These are phyloP conservation scores for Suillus variegatus DNA, from an alignment of 768 basidiomycete species.

Conservation along the genomic window DNA sequence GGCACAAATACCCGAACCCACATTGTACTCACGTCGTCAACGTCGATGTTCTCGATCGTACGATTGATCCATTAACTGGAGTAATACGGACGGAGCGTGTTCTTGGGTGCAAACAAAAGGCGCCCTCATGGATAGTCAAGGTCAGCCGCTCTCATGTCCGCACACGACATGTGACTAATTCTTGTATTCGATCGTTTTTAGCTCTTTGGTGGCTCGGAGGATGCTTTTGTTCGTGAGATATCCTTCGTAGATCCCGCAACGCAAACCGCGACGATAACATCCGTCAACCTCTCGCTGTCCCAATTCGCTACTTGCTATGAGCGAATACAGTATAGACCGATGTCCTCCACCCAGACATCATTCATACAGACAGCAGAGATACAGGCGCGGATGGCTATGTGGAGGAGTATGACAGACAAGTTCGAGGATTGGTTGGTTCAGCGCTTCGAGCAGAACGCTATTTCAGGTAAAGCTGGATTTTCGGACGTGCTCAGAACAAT, in stretches of 20 bases:
- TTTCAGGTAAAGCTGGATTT: slow-evolving; percentile 85
- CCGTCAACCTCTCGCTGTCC: slow-evolving; percentile 92
- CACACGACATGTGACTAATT: slow-evolving; percentile 8
- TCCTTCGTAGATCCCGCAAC: slow-evolving; percentile 87
- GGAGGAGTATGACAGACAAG: slow-evolving; percentile 79
- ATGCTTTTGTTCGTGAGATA: slow-evolving; percentile 93
- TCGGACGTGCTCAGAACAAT: slow-evolving; percentile 82
- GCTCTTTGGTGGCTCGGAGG: slow-evolving; percentile 92
- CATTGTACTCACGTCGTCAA: slow-evolving; percentile 88
- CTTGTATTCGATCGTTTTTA: slow-evolving; percentile 28
- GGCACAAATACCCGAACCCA: slow-evolving; percentile 96
- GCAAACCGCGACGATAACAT: slow-evolving; percentile 81
- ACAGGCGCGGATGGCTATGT: slow-evolving; percentile 77
- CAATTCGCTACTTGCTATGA: slow-evolving; percentile 94
- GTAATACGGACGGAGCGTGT: slow-evolving; percentile 91
- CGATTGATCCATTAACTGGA: slow-evolving; percentile 80
- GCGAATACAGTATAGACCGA: slow-evolving; percentile 82
- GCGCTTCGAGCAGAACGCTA: slow-evolving; percentile 91
- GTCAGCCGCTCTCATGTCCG: slow-evolving; percentile 44
- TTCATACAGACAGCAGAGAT: slow-evolving; percentile 94
- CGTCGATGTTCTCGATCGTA: slow-evolving; percentile 84
- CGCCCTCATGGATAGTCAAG: slow-evolving; percentile 92
- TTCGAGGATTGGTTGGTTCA: slow-evolving; percentile 86
- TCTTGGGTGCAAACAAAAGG: slow-evolving; percentile 88
- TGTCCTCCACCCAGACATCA: slow-evolving; percentile 58